Percentiles rank a stretch among this genome's conserved stretches.
Conservation (phyloP, 148 eudicot species). For the Rhododendron simsii region DNA sequence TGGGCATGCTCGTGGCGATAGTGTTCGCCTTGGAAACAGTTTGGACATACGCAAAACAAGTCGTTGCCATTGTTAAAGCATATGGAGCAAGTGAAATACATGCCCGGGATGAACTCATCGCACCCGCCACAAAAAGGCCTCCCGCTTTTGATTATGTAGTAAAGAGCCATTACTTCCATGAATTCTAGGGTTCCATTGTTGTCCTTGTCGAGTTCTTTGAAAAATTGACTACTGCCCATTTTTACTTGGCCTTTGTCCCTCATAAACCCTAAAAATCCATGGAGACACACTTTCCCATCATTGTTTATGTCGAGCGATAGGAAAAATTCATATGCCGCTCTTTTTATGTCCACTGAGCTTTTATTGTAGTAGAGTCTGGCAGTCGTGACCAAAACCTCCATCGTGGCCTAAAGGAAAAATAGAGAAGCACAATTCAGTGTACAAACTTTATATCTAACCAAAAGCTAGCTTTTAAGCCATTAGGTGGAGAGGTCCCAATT, state of each 20-base stretch:
- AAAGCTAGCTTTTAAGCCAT: no score
- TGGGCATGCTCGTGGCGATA: conserved; percentile 1
- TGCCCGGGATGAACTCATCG: background rate
- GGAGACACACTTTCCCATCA: background rate
- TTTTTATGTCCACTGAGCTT: no score
- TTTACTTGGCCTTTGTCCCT: background rate
- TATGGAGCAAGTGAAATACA: conserved; percentile 13
- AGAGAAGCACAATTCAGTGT: background rate
- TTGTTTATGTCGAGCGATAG: background rate
- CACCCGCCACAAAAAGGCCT: conserved; percentile 19
- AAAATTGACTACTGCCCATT: background rate
- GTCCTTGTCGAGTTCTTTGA: conserved; percentile 5
- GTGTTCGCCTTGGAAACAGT: background rate
- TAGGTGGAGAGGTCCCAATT: no score
- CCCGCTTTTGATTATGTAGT: conserved; percentile 18
- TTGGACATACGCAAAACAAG: conserved; percentile 4
- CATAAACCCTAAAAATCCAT: conserved; percentile 19
- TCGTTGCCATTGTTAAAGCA: background rate
- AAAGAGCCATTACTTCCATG: conserved; percentile 16
- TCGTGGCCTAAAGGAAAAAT: background rate
- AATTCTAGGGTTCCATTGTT: conserved; percentile 10
- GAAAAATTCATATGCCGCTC: background rate
- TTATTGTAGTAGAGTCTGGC: background rate
- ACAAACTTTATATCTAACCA: no score
- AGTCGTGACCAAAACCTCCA: background rate